phyloP scores from a whole-genome alignment of 805 yeast genomes.

The Suhomyces kilbournensis region DNA sequence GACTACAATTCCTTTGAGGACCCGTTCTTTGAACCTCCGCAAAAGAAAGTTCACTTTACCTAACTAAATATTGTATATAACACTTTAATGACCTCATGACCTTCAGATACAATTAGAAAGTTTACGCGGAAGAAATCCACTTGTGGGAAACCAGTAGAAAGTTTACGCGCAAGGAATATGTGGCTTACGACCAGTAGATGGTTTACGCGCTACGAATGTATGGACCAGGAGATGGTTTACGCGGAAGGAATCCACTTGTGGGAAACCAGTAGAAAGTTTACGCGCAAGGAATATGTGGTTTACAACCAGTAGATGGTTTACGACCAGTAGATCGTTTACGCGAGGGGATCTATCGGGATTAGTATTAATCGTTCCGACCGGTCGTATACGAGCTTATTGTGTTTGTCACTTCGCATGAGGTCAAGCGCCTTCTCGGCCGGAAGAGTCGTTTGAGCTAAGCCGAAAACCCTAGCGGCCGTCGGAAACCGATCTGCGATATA shows the following conservation, averaged over 20 bases:
- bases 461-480: background rate
- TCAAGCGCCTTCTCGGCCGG: background rate
- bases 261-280: no score
- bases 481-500: background rate
- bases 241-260: no score
- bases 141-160: no score
- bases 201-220: no score
- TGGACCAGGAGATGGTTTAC: no score
- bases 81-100: background rate
- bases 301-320: no score
- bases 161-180: no score
- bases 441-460: background rate
- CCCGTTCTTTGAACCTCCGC: background rate
- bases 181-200: no score
- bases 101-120: background rate
- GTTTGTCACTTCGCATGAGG: background rate
- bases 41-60: slow-evolving; percentile 6
- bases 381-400: background rate
- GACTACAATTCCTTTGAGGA: slow-evolving; percentile 1
- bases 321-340: no score
- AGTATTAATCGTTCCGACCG: background rate
- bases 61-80: background rate
- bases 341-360: background rate
- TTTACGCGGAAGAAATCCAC: no score
- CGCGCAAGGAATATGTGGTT: no score